A percentile compares a stretch with the other conserved stretches of the same genome.
Evolutionary conservation across 768 basidiomycete species (phyloP).

Genomic region (Russula ochroleuca): DNA sequence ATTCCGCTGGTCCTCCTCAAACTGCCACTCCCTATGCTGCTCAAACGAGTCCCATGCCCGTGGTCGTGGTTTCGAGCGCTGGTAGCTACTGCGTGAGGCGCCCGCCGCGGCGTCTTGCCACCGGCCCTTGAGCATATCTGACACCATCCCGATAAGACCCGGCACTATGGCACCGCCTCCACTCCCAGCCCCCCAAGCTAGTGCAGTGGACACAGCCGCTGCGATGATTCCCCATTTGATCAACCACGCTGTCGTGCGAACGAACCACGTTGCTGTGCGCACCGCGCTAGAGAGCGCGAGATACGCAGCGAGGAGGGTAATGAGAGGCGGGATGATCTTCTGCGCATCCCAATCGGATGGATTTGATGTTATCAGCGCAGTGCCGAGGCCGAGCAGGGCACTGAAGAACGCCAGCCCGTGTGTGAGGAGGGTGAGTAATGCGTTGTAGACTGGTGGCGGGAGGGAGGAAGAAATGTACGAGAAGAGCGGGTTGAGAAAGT

Average conservation of each 20-base stretch:
- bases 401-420: slow-evolving; percentile 49
- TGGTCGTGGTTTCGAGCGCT: slow-evolving; percentile 33
- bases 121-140: slow-evolving; percentile 31
- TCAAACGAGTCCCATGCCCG: slow-evolving; percentile 68
- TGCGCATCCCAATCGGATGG: slow-evolving; percentile 65
- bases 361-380: slow-evolving; percentile 46
- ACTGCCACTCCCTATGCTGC: slow-evolving; percentile 56
- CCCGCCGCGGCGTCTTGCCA: not conserved
- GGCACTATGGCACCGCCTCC: slow-evolving; percentile 37
- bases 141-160: slow-evolving; percentile 40
- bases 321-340: slow-evolving; percentile 64
- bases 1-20: slow-evolving; percentile 33
- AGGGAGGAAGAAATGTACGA: slow-evolving; percentile 50
- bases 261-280: slow-evolving; percentile 71
- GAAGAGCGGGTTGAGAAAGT: slow-evolving; percentile 51
- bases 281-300: slow-evolving; percentile 73
- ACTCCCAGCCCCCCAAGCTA: slow-evolving; percentile 46
- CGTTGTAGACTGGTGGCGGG: slow-evolving; percentile 51
- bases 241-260: slow-evolving; percentile 62
- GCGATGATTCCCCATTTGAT: slow-evolving; percentile 74
- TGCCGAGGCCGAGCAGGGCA: slow-evolving; percentile 46
- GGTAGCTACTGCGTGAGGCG: slow-evolving; percentile 24
- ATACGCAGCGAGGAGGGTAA: slow-evolving; percentile 69
- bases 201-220: slow-evolving; percentile 47
- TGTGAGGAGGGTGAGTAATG: slow-evolving; percentile 49